A percentile compares a stretch with the other conserved stretches of the same genome.
Evolutionary conservation across 2,329 filamentous ascomycete species (phyloP).

Genomic region (Aspergillus cejpii): DNA sequence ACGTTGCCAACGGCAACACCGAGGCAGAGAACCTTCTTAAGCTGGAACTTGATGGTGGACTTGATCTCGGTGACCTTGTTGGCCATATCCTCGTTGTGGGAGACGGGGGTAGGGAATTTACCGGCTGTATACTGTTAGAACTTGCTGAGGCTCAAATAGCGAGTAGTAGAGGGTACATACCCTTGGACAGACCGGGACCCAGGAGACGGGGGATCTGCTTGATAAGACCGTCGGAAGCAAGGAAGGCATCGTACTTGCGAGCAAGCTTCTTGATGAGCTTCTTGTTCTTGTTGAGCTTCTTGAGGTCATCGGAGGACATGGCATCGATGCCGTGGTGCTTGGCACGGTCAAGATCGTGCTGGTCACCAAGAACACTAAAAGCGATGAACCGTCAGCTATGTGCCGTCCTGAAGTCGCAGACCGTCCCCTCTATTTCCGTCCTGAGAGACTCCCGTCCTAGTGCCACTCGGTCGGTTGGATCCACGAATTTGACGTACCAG

Average conservation of each 20-base stretch:
- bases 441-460: neutral
- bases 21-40: conserved; percentile 99
- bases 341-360: conserved; percentile 99
- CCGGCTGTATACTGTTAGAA: conserved; percentile 59
- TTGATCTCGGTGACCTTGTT: conserved; percentile 99
- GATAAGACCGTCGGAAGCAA: conserved; percentile 95
- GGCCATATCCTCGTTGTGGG: conserved; percentile 87
- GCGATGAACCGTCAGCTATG: conserved; percentile 13
- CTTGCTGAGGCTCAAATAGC: neutral
- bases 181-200: conserved; percentile 96
- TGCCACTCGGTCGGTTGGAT: conserved; percentile 1
- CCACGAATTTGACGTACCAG: conserved; percentile 50
- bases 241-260: conserved; percentile 99
- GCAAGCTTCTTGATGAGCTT: conserved; percentile 99
- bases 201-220: conserved; percentile 99
- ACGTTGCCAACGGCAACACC: conserved; percentile 99
- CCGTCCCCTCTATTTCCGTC: too few species aligned
- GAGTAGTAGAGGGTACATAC: conserved; percentile 44
- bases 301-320: conserved; percentile 97
- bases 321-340: conserved; percentile 98
- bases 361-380: conserved; percentile 70
- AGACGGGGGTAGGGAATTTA: conserved; percentile 99
- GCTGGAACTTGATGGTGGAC: conserved; percentile 99
- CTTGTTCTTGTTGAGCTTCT: conserved; percentile 99
- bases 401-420: neutral